Conservation (phyloP, 805 yeast species). For the Starmerella powellii region DNA sequence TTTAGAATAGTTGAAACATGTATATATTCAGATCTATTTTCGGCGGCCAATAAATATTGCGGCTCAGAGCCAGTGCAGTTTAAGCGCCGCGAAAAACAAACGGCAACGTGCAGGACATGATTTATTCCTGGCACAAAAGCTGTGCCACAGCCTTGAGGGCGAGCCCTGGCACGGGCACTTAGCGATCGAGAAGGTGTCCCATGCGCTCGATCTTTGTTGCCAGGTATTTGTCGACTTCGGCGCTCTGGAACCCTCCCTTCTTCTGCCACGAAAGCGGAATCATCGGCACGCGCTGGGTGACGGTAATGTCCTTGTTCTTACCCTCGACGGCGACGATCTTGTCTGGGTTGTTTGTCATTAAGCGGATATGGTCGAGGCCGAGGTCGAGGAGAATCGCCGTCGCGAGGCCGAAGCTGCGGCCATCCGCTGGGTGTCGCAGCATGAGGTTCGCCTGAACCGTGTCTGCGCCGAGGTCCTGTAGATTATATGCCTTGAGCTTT, state of each 20-base stretch:
- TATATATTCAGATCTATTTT: neutral
- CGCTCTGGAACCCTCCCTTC: slow-evolving; percentile 58
- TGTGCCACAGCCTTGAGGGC: too few relatives aligned
- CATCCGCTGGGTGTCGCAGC: slow-evolving; percentile 95
- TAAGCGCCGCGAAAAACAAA: too few relatives aligned
- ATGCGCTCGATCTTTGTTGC: slow-evolving; percentile 90
- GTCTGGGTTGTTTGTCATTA: slow-evolving; percentile 92
- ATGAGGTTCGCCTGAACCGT: slow-evolving; percentile 92
- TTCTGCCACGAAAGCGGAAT: slow-evolving; percentile 84
- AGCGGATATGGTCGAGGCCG: slow-evolving; percentile 55
- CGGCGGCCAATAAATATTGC: too few relatives aligned
- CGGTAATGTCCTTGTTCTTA: slow-evolving; percentile 56
- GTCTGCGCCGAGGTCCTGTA: slow-evolving; percentile 97
- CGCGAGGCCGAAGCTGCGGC: slow-evolving; percentile 85
- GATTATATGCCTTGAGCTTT: slow-evolving; percentile 87
- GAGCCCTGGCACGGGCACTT: too few relatives aligned
- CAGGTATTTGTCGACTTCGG: slow-evolving; percentile 84
- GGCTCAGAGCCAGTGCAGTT: too few relatives aligned
- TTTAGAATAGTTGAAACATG: neutral
- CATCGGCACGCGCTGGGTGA: slow-evolving; percentile 89
- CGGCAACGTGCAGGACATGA: too few relatives aligned
- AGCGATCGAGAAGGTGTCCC: slow-evolving; percentile 67
- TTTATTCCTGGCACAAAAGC: too few relatives aligned
- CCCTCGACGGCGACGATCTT: slow-evolving; percentile 93
- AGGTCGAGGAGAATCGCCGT: slow-evolving; percentile 83